Evolutionary conservation across 345 rosid species (phyloP).

Genomic region (Acer saccharum): DNA sequence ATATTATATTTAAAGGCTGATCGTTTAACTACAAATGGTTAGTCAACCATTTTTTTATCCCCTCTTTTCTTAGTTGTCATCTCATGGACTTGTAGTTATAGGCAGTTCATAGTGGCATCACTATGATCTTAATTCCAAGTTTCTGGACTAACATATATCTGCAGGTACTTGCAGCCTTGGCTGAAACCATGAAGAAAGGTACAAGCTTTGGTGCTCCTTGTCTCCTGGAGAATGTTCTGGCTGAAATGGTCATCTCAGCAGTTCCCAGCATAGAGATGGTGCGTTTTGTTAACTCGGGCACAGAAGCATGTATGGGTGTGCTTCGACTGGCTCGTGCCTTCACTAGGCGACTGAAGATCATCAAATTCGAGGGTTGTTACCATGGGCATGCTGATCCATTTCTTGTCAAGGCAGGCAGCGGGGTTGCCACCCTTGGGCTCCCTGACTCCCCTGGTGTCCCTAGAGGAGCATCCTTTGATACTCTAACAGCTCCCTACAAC

Average conservation of each 20-base stretch:
- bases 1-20: background rate
- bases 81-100: background rate
- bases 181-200: conserved; percentile 95
- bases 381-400: conserved; percentile 97
- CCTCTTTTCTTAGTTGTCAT: background rate
- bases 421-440: conserved; percentile 89
- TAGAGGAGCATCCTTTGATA: conserved; percentile 73
- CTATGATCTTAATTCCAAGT: background rate
- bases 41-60: background rate
- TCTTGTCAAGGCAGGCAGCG: conserved; percentile 97
- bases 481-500: conserved; percentile 78
- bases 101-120: background rate
- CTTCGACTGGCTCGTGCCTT: conserved; percentile 96
- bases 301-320: conserved; percentile 97
- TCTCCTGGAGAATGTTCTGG: conserved; percentile 82
- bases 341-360: conserved; percentile 64
- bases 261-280: conserved; percentile 96
- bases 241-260: conserved; percentile 93
- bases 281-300: conserved; percentile 87
- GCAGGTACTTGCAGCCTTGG: conserved; percentile 84
- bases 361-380: conserved; percentile 96
- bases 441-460: conserved; percentile 99
- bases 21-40: background rate
- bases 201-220: conserved; percentile 99
- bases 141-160: conserved; percentile 11